Evolutionary conservation across 2,329 filamentous ascomycete genomes (phyloP).

Genomic region (Talaromyces piceae): DNA sequence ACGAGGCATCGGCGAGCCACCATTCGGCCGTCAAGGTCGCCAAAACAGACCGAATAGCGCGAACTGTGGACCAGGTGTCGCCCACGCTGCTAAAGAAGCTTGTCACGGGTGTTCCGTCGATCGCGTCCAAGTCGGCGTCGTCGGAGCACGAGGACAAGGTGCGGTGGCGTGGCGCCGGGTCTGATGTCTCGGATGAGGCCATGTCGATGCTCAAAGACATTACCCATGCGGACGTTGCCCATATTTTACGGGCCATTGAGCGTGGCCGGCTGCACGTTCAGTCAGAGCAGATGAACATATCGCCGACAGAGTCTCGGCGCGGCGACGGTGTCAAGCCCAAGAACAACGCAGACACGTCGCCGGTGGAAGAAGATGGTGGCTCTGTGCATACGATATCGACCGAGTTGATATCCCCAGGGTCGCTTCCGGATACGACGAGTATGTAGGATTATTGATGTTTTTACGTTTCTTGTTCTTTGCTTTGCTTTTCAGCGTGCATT

Average conservation of each 20-base stretch:
- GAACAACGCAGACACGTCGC: slow-evolving; percentile 15
- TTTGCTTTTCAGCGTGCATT: not conserved
- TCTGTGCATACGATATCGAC: slow-evolving; percentile 6
- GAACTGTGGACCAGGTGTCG: slow-evolving; percentile 24
- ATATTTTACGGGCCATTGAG: slow-evolving; percentile 29
- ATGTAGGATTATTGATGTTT: not conserved
- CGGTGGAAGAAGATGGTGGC: slow-evolving; percentile 19
- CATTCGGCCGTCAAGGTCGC: slow-evolving; percentile 23
- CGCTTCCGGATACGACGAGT: slow-evolving; percentile 5
- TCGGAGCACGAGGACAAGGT: slow-evolving; percentile 27
- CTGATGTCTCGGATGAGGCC: slow-evolving; percentile 31
- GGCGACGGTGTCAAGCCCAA: slow-evolving; percentile 17
- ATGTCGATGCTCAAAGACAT: slow-evolving; percentile 32
- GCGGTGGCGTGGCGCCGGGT: slow-evolving; percentile 26
- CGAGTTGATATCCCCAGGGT: slow-evolving; percentile 7
- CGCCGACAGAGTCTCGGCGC: slow-evolving; percentile 26
- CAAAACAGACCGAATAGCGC: slow-evolving; percentile 29
- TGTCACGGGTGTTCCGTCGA: slow-evolving; percentile 23
- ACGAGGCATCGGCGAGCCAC: slow-evolving; percentile 24
- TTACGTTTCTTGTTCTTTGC: not conserved
- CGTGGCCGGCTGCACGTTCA: slow-evolving; percentile 28
- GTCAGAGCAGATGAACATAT: slow-evolving; percentile 24
- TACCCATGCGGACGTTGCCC: slow-evolving; percentile 28
- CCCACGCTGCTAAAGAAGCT: slow-evolving; percentile 24
- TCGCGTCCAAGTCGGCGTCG: slow-evolving; percentile 25